These are phyloP conservation scores for Leccinum variicolor DNA, from an alignment of 768 basidiomycete genomes.

Conservation along the genomic window DNA sequence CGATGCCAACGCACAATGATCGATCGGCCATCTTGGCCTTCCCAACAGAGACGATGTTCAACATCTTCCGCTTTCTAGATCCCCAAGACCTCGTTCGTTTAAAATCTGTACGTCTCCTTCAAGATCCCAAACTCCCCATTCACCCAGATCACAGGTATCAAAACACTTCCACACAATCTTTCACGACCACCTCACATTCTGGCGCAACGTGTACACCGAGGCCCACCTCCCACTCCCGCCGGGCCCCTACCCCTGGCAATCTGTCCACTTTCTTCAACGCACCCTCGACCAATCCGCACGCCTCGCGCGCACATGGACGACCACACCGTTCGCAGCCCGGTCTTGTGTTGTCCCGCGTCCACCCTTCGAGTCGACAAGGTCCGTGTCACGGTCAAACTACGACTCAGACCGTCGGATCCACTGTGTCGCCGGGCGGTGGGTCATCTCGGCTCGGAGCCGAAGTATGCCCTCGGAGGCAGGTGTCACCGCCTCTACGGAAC, in stretches of 20 bases:
- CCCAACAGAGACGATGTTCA: constrained; percentile 15
- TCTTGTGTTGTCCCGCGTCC: not conserved
- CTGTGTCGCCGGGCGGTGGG: constrained; percentile 18
- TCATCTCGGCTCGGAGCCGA: constrained; percentile 1
- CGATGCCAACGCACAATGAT: too few species aligned
- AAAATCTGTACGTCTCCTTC: constrained; percentile 6
- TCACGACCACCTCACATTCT: constrained; percentile 5
- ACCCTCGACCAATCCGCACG: constrained; percentile 15
- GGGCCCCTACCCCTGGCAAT: constrained; percentile 20
- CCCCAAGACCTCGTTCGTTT: constrained; percentile 15
- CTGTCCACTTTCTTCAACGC: constrained; percentile 10
- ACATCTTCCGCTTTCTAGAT: constrained; percentile 3
- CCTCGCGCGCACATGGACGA: constrained; percentile 12
- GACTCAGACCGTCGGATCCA: not conserved
- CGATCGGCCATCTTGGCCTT: not conserved
- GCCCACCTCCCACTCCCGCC: constrained; percentile 11
- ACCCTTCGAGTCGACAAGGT: too few species aligned
- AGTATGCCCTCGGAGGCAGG: too few species aligned
- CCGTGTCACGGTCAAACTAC: too few species aligned
- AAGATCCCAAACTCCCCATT: not conserved
- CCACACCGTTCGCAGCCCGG: constrained; percentile 2
- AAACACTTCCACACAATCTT: constrained; percentile 10
- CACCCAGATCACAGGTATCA: constrained; percentile 12
- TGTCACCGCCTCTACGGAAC: too few species aligned
- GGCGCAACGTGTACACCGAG: constrained; percentile 12